phyloP scores from a whole-genome alignment of 306 rosid species.

The Hylodesmum podocarpum region DNA sequence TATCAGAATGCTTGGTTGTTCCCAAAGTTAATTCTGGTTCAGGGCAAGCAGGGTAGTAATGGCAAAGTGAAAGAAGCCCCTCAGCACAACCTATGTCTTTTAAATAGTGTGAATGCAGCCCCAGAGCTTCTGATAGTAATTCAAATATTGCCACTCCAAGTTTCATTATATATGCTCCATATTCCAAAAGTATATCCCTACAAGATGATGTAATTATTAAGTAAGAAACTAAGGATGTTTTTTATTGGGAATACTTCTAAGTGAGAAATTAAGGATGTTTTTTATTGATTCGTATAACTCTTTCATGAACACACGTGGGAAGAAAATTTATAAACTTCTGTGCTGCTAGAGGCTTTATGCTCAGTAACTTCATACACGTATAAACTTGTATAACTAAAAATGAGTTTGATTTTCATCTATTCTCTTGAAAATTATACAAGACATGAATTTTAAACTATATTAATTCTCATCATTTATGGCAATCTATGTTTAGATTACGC shows the following conservation, averaged over 20 bases:
- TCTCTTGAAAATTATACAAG: neutral
- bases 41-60: slow-evolving; percentile 36
- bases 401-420: neutral
- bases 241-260: too few relatives aligned
- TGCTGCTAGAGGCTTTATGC: neutral
- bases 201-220: neutral
- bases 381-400: neutral
- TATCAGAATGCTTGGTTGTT: slow-evolving; percentile 33
- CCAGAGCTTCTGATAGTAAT: slow-evolving; percentile 39
- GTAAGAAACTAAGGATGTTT: neutral
- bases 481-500: too few relatives aligned
- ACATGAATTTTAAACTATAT: too few relatives aligned
- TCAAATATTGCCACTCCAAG: slow-evolving; percentile 24
- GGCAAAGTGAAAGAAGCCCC: slow-evolving; percentile 10
- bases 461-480: too few relatives aligned
- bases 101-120: slow-evolving; percentile 21
- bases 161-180: slow-evolving; percentile 16
- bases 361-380: neutral
- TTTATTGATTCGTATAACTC: neutral
- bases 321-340: neutral
- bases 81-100: slow-evolving; percentile 22
- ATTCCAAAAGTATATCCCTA: slow-evolving; percentile 31
- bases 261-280: too few relatives aligned
- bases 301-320: neutral
- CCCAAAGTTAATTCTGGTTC: slow-evolving; percentile 37